phyloP scores from a whole-genome alignment of 768 basidiomycete species.

The Russula virescens region DNA sequence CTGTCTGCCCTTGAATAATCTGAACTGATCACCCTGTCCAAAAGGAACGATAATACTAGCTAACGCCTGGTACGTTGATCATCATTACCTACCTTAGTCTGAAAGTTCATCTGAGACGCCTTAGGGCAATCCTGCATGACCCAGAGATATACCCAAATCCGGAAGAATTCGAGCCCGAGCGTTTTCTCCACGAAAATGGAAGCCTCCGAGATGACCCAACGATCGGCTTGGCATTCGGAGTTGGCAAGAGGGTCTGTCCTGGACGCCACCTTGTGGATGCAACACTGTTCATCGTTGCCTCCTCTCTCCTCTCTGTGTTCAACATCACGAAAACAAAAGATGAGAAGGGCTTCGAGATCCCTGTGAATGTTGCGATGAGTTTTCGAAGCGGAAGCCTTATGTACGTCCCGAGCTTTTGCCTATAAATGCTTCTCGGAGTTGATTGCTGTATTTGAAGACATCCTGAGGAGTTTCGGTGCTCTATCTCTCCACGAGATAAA shows the following conservation, averaged over 20 bases:
- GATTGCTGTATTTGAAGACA: not conserved
- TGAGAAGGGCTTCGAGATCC: slow-evolving; percentile 8
- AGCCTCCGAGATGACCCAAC: slow-evolving; percentile 4
- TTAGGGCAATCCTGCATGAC: slow-evolving; percentile 16
- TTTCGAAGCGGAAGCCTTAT: not conserved
- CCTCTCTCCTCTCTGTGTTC: slow-evolving; percentile 10
- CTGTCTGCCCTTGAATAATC: too few species aligned
- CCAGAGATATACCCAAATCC: slow-evolving; percentile 16
- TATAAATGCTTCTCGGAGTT: not conserved
- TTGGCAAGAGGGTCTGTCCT: slow-evolving; percentile 21
- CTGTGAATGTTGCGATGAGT: not conserved
- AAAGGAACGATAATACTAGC: slow-evolving; percentile 9
- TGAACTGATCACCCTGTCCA: too few species aligned
- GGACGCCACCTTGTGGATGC: slow-evolving; percentile 23
- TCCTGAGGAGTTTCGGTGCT: slow-evolving; percentile 13
- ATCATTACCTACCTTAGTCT: too few species aligned
- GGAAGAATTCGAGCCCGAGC: slow-evolving; percentile 17
- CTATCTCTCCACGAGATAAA: slow-evolving; percentile 13
- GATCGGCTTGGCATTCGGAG: not conserved
- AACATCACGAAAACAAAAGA: slow-evolving; percentile 16
- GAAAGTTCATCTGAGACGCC: not conserved
- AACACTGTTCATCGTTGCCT: slow-evolving; percentile 17
- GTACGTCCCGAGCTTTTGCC: not conserved
- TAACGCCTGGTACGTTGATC: slow-evolving; percentile 6
- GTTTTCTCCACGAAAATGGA: slow-evolving; percentile 16